phyloP scores from a whole-genome alignment of 768 basidiomycete genomes.

The Tricholoma furcatifolium region DNA sequence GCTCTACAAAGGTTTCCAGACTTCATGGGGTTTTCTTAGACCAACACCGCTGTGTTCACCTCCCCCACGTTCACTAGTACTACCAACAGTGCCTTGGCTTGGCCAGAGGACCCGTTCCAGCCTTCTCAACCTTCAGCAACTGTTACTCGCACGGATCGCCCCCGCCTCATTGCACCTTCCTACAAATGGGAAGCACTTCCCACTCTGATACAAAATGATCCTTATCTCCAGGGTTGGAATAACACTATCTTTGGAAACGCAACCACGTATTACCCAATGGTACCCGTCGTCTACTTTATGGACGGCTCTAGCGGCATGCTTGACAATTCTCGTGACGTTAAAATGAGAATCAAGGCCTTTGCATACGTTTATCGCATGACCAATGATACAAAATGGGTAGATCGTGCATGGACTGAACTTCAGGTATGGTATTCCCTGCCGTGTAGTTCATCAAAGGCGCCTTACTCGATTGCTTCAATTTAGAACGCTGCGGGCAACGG shows the following conservation, averaged over 20 bases:
- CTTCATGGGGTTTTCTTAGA: constrained; percentile 39
- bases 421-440: constrained; percentile 47
- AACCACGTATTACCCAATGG: constrained; percentile 58
- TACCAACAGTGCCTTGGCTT: constrained; percentile 49
- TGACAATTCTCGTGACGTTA: constrained; percentile 86
- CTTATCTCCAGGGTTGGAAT: constrained; percentile 90
- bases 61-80: constrained; percentile 69
- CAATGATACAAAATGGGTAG: constrained; percentile 89
- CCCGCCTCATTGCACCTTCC: constrained; percentile 85
- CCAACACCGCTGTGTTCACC: constrained; percentile 70
- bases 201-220: constrained; percentile 72
- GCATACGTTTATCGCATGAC: constrained; percentile 89
- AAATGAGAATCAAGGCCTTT: constrained; percentile 90
- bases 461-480: background rate
- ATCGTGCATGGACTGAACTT: constrained; percentile 82
- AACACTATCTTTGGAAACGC: constrained; percentile 89
- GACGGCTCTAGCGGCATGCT: constrained; percentile 92
- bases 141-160: constrained; percentile 71
- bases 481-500: constrained; percentile 79
- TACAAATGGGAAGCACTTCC: constrained; percentile 92
- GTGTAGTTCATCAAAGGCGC: background rate
- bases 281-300: constrained; percentile 66
- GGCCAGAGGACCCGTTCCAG: constrained; percentile 80
- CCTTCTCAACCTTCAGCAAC: constrained; percentile 64
- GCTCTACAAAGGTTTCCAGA: background rate